phyloP scores from a whole-genome alignment of 2,329 filamentous ascomycete species.

The Gyromitra esculenta region DNA sequence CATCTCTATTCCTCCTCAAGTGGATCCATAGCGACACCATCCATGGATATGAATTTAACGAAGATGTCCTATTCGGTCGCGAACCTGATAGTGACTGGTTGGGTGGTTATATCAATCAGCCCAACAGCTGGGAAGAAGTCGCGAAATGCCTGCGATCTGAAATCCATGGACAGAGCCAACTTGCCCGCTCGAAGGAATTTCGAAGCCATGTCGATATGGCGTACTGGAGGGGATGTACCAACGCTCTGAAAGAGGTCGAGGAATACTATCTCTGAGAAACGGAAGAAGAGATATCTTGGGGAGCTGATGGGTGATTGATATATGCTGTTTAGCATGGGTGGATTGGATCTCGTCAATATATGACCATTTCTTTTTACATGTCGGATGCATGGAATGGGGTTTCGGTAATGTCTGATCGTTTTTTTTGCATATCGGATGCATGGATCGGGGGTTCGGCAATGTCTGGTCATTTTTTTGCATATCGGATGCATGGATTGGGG shows the following conservation, averaged over 20 bases:
- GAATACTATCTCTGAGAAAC: not conserved
- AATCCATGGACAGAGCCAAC: not conserved
- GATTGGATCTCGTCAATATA: no score
- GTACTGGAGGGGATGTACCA: not conserved
- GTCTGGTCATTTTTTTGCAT: no score
- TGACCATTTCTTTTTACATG: no score
- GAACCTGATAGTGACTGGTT: slow-evolving; percentile 16
- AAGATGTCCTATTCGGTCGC: slow-evolving; percentile 10
- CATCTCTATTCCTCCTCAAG: not conserved
- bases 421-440: no score
- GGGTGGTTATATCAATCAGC: not conserved
- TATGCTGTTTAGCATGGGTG: not conserved
- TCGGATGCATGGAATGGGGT: not conserved
- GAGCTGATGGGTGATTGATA: not conserved
- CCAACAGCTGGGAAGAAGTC: slow-evolving; percentile 19
- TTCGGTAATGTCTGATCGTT: no score
- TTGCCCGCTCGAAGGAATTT: not conserved
- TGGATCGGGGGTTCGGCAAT: no score
- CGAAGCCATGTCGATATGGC: not conserved
- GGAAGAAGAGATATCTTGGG: no score
- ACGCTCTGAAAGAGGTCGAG: not conserved
- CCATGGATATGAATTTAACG: slow-evolving; percentile 25
- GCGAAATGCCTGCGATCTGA: not conserved
- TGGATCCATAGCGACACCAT: not conserved
- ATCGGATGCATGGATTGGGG: no score